Base-by-base conservation (phyloP, 306 rosid genomes). In the Astragalus glycyphyllos region DNA sequence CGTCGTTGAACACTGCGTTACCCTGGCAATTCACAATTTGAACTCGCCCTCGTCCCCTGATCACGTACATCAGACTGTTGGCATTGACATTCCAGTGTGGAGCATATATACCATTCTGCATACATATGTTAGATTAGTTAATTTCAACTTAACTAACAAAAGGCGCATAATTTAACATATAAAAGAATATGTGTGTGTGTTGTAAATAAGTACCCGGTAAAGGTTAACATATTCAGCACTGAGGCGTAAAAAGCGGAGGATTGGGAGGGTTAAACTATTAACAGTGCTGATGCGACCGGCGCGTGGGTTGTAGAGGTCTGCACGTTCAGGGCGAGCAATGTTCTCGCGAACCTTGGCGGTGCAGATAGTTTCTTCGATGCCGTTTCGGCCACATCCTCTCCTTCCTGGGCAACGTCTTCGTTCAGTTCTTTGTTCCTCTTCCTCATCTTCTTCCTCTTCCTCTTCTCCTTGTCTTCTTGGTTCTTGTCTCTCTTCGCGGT, bases 21-120 rank as follows among this genome's bases (percentile, higher is more conserved):
- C 97, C 97, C 4, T 32, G 20, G 81, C 68, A 12, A 61, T 91
- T 83, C 13, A 89, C 89, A 31, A 88, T 81, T 46, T 76, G 87
- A 3, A 84, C 65, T 26, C 72, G 65, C 10, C 85, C 96, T 6
- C 71, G 15, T 6, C 97, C 97, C 46, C 75, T 82, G 0, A 66
- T 70, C 16, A 42, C 92, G 75, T 82, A 85, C 13, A 84, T 5
- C 0, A 87, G 14, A 8, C 76, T 66, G 75, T 91, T 83, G 0
- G 93, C 86, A 11, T 87, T 77, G 6, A 44, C 13, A 75, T 77
- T 89, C 89, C 87, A 91, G 41, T 88, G 88, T 7, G 97, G 91
- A 4, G 68, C 45, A 40, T 77, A 81, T 4, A 90, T 59, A 0
- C 78, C 95, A 40, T 88, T 83, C 92, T 87, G 79, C 47, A 59